Evolutionary conservation across 2,329 filamentous ascomycete species (phyloP).

Genomic region (Phaeosphaeriaceae sp.): DNA sequence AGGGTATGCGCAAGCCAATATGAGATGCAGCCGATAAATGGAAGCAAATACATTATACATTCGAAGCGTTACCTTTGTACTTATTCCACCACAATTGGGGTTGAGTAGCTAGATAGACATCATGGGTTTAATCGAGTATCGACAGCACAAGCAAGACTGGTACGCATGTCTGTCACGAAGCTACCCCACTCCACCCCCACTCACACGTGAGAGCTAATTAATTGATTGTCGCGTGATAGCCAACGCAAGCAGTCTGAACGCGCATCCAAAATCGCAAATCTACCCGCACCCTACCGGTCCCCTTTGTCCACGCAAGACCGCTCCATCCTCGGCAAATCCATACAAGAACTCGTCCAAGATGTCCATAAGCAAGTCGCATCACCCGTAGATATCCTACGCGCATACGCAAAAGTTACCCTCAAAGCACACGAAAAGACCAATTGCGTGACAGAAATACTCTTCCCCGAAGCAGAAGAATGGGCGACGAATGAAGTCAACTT

Average conservation of each 20-base stretch:
- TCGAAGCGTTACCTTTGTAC: background rate
- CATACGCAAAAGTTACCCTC: constrained; percentile 86
- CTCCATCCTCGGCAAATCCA: constrained; percentile 72
- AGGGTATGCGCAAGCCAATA: constrained; percentile 7
- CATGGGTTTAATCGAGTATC: constrained; percentile 67
- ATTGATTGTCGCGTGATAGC: constrained; percentile 55
- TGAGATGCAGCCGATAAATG: constrained; percentile 20
- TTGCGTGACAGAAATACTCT: constrained; percentile 85
- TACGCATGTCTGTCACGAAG: constrained; percentile 54
- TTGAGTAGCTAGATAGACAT: constrained; percentile 33
- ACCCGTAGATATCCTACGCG: constrained; percentile 76
- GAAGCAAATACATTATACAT: constrained; percentile 7
- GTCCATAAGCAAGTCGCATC: constrained; percentile 72
- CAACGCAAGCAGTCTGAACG: constrained; percentile 81
- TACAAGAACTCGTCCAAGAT: constrained; percentile 77
- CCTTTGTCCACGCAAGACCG: constrained; percentile 70
- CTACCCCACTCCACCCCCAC: constrained; percentile 6
- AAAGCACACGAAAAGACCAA: constrained; percentile 87
- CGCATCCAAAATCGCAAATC: constrained; percentile 68
- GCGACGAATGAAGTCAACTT: constrained; percentile 67
- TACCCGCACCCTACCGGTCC: constrained; percentile 69
- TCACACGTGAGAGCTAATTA: background rate
- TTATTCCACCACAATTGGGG: background rate
- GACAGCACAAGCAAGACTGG: constrained; percentile 75
- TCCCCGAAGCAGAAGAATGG: constrained; percentile 80